Conservation (phyloP, 2,329 filamentous ascomycete species). For the Westerdykella aurantiaca region DNA sequence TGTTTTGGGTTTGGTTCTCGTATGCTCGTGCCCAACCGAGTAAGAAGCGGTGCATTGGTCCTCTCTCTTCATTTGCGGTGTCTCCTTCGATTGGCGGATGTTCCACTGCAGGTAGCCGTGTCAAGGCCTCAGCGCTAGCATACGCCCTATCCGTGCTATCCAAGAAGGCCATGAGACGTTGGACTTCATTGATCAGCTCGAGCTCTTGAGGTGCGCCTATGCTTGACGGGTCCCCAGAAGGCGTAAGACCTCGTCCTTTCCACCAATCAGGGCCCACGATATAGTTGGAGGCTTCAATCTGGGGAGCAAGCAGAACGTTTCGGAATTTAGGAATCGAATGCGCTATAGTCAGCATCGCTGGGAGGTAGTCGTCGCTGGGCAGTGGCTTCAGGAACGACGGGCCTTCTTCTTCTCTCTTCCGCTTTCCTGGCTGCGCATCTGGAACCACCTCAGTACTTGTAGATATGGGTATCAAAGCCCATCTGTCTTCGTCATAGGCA, state of each 20-base stretch:
- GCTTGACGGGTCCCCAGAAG: conserved; percentile 34
- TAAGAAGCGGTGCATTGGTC: conserved; percentile 39
- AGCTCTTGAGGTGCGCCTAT: conserved; percentile 22
- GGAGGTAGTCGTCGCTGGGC: conserved; percentile 49
- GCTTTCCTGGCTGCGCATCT: conserved; percentile 47
- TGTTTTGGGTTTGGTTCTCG: conserved; percentile 37
- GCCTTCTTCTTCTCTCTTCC: conserved; percentile 44
- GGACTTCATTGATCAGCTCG: conserved; percentile 52
- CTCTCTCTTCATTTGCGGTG: conserved; percentile 35
- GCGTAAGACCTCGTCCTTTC: conserved; percentile 50
- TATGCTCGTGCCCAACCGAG: conserved; percentile 47
- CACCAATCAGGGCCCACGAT: conserved; percentile 57
- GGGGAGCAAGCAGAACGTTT: conserved; percentile 51
- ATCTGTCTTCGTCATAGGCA: conserved; percentile 49
- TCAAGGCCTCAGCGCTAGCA: conserved; percentile 50
- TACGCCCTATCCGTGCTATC: conserved; percentile 54
- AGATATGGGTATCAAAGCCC: conserved; percentile 51
- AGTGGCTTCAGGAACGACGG: conserved; percentile 56
- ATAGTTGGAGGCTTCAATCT: conserved; percentile 45
- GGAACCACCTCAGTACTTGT: conserved; percentile 50
- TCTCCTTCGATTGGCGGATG: conserved; percentile 19
- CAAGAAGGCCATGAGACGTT: conserved; percentile 58
- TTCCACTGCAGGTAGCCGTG: conserved; percentile 38
- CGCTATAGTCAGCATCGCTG: conserved; percentile 56
- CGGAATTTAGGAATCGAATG: conserved; percentile 55